Evolutionary conservation across 345 rosid genomes (phyloP), one percentile per base, ranked within the genome.

Genomic region (Citrus maxima): DNA sequence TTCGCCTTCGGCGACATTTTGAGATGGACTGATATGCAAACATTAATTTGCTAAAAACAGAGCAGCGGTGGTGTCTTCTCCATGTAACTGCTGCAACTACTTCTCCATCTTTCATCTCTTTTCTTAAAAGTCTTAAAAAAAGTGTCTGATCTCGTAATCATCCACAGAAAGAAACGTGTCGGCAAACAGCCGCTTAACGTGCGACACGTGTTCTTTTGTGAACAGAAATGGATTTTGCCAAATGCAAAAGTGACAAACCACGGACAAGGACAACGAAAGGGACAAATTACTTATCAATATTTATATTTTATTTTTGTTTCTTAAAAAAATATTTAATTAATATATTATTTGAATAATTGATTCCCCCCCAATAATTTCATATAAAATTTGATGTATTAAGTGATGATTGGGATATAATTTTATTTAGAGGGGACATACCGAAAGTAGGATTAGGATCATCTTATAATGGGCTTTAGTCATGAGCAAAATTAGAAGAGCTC

Each of bases 111-210:
- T 30, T 30, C 32, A 30, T 30, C 32, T 30, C 4, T 30, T 30
- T 30, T 2, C 32, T 30, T 10, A 32, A 9, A 2, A 9, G 46
- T 40, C 46, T 10, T 10, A 42, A 22, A 12, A 21, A 6, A 24
- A 10, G 32, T 13, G 32, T 19, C 14, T 56, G 54, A n/a, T 49
- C 66, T 75, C 59, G 75, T 75, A 80, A 75, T 75, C 79, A 74
- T 80, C 76, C 65, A 12, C 51, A 13, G 14, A 42, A 56, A 28
- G 18, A n/a, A 18, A 66, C 74, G 63, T 40, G 73, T 27, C 65
- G 7, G 5, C 2, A 3, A 60, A 25, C 10, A 28, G 13, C 7
- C 2, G 51, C 25, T 19, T 58, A 60, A n/a, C 10, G 5, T 9
- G 10, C 4, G 75, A 79, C 81, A 56, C 68, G 78, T 79, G 81